Evolutionary conservation across 192 early-diverging fungal genomes (phyloP).

Genomic region (Coemansia sp.): DNA sequence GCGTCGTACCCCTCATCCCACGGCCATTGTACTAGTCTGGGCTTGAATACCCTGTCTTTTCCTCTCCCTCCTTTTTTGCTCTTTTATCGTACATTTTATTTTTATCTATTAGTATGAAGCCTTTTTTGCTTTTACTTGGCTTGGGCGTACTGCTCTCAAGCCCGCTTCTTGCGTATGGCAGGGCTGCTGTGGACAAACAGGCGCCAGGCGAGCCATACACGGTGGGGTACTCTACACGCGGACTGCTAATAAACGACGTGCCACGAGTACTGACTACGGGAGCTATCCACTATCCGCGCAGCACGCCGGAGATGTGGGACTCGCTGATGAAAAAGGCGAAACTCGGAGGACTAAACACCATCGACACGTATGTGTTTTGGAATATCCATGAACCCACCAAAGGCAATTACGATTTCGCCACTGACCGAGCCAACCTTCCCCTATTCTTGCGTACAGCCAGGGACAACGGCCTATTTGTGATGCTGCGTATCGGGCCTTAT

Average conservation of each 20-base stretch:
- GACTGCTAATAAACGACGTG: slow-evolving; percentile 43
- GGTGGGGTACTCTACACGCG: slow-evolving; percentile 38
- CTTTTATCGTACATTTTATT: neutral
- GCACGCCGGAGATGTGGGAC: slow-evolving; percentile 62
- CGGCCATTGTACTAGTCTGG: too few relatives aligned
- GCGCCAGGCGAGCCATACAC: slow-evolving; percentile 38
- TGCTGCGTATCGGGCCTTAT: slow-evolving; percentile 66
- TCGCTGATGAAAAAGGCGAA: slow-evolving; percentile 58
- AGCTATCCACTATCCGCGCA: slow-evolving; percentile 65
- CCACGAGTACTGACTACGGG: slow-evolving; percentile 53
- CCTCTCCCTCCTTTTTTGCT: slow-evolving; percentile 4
- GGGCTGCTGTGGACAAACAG: slow-evolving; percentile 9
- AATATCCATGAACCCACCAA: slow-evolving; percentile 62
- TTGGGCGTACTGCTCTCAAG: neutral
- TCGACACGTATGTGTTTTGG: slow-evolving; percentile 73
- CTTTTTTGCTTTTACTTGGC: neutral
- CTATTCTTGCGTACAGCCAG: slow-evolving; percentile 56
- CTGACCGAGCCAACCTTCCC: slow-evolving; percentile 59
- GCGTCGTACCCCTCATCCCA: neutral
- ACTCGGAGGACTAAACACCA: slow-evolving; percentile 58
- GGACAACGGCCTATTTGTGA: slow-evolving; percentile 57
- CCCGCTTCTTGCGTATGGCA: neutral
- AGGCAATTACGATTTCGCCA: slow-evolving; percentile 61
- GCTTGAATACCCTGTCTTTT: neutral
- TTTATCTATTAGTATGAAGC: slow-evolving; percentile 7